Conservation (phyloP, 768 basidiomycete genomes). For the Imleria badia region DNA sequence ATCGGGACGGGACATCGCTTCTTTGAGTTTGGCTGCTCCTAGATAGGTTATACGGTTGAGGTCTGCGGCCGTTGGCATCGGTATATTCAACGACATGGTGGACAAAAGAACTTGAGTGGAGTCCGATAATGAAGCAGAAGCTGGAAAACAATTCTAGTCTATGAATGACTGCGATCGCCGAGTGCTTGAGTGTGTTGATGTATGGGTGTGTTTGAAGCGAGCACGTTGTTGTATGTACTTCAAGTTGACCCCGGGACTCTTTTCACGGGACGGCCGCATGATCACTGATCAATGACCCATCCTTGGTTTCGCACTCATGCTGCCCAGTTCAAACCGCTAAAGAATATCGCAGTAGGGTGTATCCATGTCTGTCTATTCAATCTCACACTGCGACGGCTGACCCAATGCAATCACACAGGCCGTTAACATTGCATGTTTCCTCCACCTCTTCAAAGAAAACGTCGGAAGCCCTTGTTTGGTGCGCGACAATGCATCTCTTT, state of each 20-base stretch:
- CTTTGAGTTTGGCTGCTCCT: constrained; percentile 29
- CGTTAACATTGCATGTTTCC: constrained; percentile 52
- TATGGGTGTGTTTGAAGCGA: background rate
- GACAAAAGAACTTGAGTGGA: background rate
- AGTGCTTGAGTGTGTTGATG: background rate
- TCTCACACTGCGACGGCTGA: constrained; percentile 1
- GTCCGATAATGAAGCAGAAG: background rate
- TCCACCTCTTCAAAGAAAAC: constrained; percentile 65
- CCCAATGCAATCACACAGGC: constrained; percentile 38
- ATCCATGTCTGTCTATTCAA: constrained; percentile 24
- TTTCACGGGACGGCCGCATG: background rate
- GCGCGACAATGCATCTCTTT: constrained; percentile 13
- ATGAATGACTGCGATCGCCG: background rate
- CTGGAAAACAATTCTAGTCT: background rate
- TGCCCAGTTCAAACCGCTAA: constrained; percentile 17
- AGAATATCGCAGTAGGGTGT: constrained; percentile 24
- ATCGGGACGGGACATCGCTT: constrained; percentile 25
- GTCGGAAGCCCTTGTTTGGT: constrained; percentile 58
- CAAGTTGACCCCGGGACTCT: no score
- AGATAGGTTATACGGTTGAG: constrained; percentile 28
- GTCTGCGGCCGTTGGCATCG: constrained; percentile 26
- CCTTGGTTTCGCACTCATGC: constrained; percentile 13
- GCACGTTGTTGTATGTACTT: no score
- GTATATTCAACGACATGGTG: constrained; percentile 20
- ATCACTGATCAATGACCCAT: constrained; percentile 11